Evolutionary conservation across 306 rosid species (phyloP).

Genomic region (Trifolium repens): DNA sequence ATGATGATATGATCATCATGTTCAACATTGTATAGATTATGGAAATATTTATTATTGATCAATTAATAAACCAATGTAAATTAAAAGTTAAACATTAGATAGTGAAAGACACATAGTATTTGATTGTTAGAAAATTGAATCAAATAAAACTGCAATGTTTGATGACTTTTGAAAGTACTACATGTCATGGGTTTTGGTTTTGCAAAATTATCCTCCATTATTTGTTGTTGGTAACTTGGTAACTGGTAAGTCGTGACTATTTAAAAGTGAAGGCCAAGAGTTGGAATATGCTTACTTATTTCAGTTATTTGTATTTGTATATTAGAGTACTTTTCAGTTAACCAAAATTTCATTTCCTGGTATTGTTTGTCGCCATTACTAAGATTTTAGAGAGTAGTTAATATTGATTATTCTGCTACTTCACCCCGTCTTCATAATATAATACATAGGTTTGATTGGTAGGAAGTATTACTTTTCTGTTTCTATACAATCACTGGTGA

Average conservation of each 20-base stretch:
- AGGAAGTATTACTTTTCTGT: conserved; percentile 13
- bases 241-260: conserved; percentile 10
- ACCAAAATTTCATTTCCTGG: conserved; percentile 10
- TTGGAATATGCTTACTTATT: not conserved
- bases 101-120: not conserved
- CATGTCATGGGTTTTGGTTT: conserved; percentile 14
- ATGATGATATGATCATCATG: not conserved
- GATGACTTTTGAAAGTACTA: conserved; percentile 7
- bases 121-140: not conserved
- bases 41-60: not conserved
- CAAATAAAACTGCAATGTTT: conserved; percentile 9
- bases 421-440: conserved; percentile 7
- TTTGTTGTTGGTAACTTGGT: conserved; percentile 21
- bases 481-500: not conserved
- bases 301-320: not conserved
- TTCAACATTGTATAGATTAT: not conserved
- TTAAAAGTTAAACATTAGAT: not conserved
- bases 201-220: conserved; percentile 7
- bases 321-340: not conserved
- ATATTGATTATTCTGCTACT: conserved; percentile 18
- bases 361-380: conserved; percentile 1
- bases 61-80: not conserved
- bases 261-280: conserved; percentile 6
- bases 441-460: conserved; percentile 10
- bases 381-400: conserved; percentile 3